Conservation (phyloP, 768 basidiomycete genomes). For the Phylloporus sp. region DNA sequence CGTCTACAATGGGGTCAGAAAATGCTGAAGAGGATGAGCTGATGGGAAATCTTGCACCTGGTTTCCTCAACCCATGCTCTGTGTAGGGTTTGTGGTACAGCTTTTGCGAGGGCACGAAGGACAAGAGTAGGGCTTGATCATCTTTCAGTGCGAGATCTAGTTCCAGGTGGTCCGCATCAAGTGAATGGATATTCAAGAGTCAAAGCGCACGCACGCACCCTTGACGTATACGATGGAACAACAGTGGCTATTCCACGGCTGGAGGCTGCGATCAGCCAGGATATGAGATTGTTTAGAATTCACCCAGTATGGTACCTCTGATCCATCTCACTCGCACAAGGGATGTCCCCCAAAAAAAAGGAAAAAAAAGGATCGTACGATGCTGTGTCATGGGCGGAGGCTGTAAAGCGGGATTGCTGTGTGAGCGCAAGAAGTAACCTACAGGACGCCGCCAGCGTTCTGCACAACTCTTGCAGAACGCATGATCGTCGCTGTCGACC, state of each 20-base stretch:
- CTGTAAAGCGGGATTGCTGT: conserved; percentile 1
- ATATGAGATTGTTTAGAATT: neutral
- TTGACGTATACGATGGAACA: neutral
- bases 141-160: neutral
- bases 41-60: neutral
- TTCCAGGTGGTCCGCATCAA: neutral
- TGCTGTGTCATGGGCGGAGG: neutral
- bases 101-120: neutral
- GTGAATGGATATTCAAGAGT: neutral
- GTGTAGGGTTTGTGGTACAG: neutral
- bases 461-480: neutral
- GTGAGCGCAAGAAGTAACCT: neutral
- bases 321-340: neutral
- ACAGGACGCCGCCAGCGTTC: neutral
- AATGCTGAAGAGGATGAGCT: neutral
- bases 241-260: neutral
- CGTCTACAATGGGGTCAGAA: neutral
- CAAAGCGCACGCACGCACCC: neutral
- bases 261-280: neutral
- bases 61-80: neutral
- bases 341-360: neutral
- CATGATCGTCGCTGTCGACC: conserved; percentile 1
- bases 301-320: neutral
- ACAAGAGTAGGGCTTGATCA: neutral
- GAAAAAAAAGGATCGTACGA: neutral